phyloP scores from a whole-genome alignment of 805 yeast genomes.

The Pichia cabralensis region DNA sequence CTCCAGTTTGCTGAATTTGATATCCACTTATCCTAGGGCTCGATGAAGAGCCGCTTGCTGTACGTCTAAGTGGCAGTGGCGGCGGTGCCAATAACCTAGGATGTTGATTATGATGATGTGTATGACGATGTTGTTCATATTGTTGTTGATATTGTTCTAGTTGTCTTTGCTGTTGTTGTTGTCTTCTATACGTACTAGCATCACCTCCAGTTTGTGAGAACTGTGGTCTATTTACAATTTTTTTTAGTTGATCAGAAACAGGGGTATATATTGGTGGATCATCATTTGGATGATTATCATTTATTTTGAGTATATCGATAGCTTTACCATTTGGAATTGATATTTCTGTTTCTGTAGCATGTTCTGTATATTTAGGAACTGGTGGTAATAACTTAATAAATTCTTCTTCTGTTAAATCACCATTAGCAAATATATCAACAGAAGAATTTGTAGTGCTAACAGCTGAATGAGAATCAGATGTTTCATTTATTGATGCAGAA shows the following conservation, averaged over 20 bases:
- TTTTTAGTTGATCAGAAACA: slow-evolving; percentile 19
- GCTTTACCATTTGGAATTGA: slow-evolving; percentile 20
- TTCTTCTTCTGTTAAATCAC: slow-evolving; percentile 14
- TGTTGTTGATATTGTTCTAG: neutral
- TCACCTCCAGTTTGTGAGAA: slow-evolving; percentile 23
- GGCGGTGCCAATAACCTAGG: no score
- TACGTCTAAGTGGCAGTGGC: no score
- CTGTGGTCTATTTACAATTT: slow-evolving; percentile 16
- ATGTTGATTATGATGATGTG: no score
- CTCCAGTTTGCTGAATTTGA: no score
- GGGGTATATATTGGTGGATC: slow-evolving; percentile 31
- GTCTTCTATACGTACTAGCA: neutral
- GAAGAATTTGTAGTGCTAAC: slow-evolving; percentile 1
- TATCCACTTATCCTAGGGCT: no score
- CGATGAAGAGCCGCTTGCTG: no score
- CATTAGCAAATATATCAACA: neutral
- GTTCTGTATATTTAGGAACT: slow-evolving; percentile 22
- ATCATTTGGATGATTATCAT: slow-evolving; percentile 18
- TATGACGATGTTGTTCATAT: no score
- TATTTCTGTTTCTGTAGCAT: slow-evolving; percentile 19
- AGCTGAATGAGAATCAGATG: slow-evolving; percentile 1
- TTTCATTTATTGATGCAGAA: neutral
- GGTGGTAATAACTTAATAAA: slow-evolving; percentile 19
- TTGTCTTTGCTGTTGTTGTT: slow-evolving; percentile 1
- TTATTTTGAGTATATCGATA: slow-evolving; percentile 18